Conservation (phyloP, 2,329 filamentous ascomycete genomes). For the Verticillium nonalfalfae region DNA sequence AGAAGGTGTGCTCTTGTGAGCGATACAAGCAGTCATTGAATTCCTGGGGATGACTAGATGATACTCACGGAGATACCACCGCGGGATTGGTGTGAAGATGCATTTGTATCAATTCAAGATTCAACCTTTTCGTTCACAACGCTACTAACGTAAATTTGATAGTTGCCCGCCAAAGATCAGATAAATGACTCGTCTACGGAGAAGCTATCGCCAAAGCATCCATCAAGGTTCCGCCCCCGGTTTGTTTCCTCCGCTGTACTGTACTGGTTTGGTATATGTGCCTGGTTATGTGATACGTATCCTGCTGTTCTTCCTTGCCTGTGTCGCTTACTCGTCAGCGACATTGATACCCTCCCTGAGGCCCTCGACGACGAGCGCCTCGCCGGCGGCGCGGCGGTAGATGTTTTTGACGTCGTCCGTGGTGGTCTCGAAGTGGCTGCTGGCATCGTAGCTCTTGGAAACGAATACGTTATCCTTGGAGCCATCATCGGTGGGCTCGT, state of each 20-base stretch:
- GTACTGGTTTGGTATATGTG: neutral
- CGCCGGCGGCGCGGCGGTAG: constrained; percentile 74
- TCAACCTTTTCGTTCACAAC: neutral
- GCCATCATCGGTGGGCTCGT: constrained; percentile 82
- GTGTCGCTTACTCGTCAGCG: constrained; percentile 50
- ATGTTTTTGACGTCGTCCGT: constrained; percentile 92
- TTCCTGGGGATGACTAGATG: no score
- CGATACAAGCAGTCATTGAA: no score
- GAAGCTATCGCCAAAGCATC: neutral
- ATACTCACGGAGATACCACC: no score
- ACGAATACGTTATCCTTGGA: constrained; percentile 89
- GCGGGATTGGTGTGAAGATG: neutral
- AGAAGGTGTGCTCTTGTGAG: no score
- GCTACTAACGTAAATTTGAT: neutral
- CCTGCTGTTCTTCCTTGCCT: neutral
- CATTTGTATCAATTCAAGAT: neutral
- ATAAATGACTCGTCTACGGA: neutral
- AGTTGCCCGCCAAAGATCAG: neutral
- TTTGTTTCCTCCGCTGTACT: neutral
- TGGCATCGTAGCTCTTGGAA: constrained; percentile 97
- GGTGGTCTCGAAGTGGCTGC: constrained; percentile 91
- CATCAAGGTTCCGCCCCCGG: neutral
- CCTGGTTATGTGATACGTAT: neutral
- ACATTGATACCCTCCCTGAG: constrained; percentile 75
- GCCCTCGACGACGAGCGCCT: constrained; percentile 83